Evolutionary conservation across 192 early-diverging fungal genomes (phyloP).

Genomic region (Coemansia sp.): DNA sequence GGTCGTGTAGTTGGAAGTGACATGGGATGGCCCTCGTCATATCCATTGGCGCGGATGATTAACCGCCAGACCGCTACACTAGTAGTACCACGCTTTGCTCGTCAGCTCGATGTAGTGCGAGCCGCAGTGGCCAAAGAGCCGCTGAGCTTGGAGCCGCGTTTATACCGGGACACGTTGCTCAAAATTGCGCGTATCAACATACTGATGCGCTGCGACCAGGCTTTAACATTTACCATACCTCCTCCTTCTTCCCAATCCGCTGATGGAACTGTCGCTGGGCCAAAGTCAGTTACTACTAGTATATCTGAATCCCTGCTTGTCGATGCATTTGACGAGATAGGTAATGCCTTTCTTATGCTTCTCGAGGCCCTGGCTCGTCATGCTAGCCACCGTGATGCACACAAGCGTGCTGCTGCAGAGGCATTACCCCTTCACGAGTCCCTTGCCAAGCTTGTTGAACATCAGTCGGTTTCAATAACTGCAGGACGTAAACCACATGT

Average conservation of each 20-base stretch:
- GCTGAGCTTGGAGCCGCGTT: conserved; percentile 48
- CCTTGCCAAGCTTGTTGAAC: conserved; percentile 17
- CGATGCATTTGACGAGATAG: conserved; percentile 38
- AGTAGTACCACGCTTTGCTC: conserved; percentile 43
- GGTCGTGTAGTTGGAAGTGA: conserved; percentile 32
- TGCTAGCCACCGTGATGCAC: conserved; percentile 47
- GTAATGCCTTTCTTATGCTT: conserved; percentile 43
- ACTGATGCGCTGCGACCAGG: conserved; percentile 26
- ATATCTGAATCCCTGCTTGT: conserved; percentile 11
- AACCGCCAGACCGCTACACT: conserved; percentile 43
- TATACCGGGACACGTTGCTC: conserved; percentile 53
- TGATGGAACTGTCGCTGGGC: neutral
- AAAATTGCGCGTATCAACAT: conserved; percentile 42
- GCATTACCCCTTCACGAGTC: conserved; percentile 35
- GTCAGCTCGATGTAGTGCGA: conserved; percentile 48
- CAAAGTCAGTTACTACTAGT: conserved; percentile 1
- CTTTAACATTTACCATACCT: conserved; percentile 14
- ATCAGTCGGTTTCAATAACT: neutral
- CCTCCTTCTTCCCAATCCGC: neutral
- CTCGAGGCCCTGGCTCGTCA: conserved; percentile 50
- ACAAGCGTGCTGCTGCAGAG: conserved; percentile 35
- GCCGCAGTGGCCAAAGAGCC: conserved; percentile 48
- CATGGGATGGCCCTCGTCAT: conserved; percentile 43
- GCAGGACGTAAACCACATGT: neutral
- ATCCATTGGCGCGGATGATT: conserved; percentile 45